Evolutionary conservation across 768 basidiomycete genomes (phyloP).

Genomic region (Glaciozyma antarctica): DNA sequence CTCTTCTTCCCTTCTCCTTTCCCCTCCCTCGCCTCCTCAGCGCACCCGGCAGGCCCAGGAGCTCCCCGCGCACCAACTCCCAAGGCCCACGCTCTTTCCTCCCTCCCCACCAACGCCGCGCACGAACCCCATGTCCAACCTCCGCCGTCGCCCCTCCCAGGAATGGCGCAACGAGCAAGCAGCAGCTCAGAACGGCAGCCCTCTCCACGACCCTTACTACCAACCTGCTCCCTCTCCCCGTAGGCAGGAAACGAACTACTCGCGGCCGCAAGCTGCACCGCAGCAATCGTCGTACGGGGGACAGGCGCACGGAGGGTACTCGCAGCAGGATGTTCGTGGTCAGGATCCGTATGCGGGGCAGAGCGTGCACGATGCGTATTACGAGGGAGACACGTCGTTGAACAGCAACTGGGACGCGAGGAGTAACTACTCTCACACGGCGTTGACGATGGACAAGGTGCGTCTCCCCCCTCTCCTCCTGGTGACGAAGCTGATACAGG

Average conservation of each 20-base stretch:
- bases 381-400: not conserved
- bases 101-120: not conserved
- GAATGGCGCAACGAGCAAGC: not conserved
- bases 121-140: not conserved
- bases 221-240: not conserved
- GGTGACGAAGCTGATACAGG: too few species aligned
- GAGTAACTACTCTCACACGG: conserved; percentile 21
- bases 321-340: not conserved
- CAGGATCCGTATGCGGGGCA: not conserved
- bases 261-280: not conserved
- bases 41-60: not conserved
- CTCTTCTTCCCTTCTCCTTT: not conserved
- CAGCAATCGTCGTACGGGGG: not conserved
- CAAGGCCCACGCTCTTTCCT: not conserved
- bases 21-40: not conserved
- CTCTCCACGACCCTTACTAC: too few species aligned
- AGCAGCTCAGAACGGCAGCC: too few species aligned
- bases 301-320: not conserved
- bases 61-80: not conserved
- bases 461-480: too few species aligned
- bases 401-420: not conserved
- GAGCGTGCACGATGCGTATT: not conserved
- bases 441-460: conserved; percentile 21
- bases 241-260: not conserved
- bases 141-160: not conserved